Evolutionary conservation across 768 basidiomycete species (phyloP).

Genomic region (Podaxis mareebaensis): DNA sequence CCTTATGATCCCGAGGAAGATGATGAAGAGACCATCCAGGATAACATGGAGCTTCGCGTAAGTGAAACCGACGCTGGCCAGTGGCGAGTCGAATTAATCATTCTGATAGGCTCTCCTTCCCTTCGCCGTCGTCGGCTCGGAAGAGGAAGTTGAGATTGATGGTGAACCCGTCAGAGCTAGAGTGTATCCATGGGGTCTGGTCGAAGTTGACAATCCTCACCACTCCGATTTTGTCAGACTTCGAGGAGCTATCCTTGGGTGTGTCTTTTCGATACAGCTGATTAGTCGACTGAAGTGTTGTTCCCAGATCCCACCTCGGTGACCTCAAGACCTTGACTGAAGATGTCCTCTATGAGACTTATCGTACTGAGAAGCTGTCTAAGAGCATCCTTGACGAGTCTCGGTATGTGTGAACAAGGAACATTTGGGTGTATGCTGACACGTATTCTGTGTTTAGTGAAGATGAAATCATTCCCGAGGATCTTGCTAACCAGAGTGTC

Average conservation of each 20-base stretch:
- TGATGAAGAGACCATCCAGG: conserved; percentile 87
- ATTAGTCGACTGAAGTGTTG: conserved; percentile 3
- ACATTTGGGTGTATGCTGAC: not conserved
- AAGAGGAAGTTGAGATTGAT: conserved; percentile 81
- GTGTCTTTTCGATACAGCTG: conserved; percentile 30
- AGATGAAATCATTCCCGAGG: conserved; percentile 80
- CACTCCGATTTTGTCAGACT: conserved; percentile 87
- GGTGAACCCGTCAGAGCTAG: conserved; percentile 79
- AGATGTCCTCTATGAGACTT: conserved; percentile 84
- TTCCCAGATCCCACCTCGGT: conserved; percentile 70
- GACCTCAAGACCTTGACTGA: conserved; percentile 85
- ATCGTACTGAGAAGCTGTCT: conserved; percentile 88
- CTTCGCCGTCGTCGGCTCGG: conserved; percentile 86
- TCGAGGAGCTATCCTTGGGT: conserved; percentile 73
- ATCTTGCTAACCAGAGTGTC: conserved; percentile 82
- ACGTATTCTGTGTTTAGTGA: conserved; percentile 36
- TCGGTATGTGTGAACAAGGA: conserved; percentile 36
- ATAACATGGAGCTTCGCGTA: conserved; percentile 86
- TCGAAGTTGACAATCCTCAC: conserved; percentile 88
- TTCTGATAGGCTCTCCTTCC: conserved; percentile 61
- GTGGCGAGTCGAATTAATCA: conserved; percentile 2
- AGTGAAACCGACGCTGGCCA: conserved; percentile 23
- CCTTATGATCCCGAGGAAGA: conserved; percentile 94
- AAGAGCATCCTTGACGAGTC: conserved; percentile 61
- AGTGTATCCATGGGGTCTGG: conserved; percentile 91